Evolutionary conservation across 176 grass and related monocot species (phyloP).

Genomic region (Panicum miliaceum): DNA sequence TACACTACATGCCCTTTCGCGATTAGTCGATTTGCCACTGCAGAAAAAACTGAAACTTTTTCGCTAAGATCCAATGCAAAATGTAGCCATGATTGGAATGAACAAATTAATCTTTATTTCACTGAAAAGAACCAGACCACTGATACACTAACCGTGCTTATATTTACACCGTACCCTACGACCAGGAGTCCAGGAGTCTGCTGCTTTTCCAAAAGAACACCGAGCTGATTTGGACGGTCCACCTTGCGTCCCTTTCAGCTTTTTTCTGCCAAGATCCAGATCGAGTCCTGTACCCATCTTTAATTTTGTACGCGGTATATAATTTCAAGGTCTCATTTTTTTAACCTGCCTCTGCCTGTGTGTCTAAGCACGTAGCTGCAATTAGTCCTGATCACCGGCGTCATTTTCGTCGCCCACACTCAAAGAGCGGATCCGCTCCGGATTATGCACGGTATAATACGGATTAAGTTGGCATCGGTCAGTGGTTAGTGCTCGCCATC

Average conservation of each 20-base stretch:
- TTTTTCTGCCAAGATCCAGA: conserved; percentile 39
- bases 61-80: background rate
- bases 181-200: background rate
- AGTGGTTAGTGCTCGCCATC: conserved; percentile 14
- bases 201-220: conserved; percentile 38
- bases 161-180: conserved; percentile 22
- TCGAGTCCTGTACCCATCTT: conserved; percentile 26
- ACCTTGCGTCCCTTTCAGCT: conserved; percentile 48
- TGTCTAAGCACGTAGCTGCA: conserved; percentile 27
- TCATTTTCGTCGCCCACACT: conserved; percentile 46
- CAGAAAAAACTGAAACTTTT: background rate
- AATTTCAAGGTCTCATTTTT: background rate
- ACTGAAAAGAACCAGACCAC: conserved; percentile 1
- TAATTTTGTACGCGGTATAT: background rate
- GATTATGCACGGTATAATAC: conserved; percentile 37
- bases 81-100: background rate
- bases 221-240: conserved; percentile 45
- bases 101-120: background rate
- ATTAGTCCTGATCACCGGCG: conserved; percentile 32
- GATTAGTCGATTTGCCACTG: background rate
- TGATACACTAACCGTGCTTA: background rate
- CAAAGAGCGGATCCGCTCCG: conserved; percentile 35
- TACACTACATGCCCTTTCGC: too few species aligned
- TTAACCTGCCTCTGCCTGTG: background rate
- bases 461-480: conserved; percentile 15